Evolutionary conservation across 805 yeast species (phyloP), one percentile per base, ranked within the genome.

Genomic region (Ogataea methylovora): DNA sequence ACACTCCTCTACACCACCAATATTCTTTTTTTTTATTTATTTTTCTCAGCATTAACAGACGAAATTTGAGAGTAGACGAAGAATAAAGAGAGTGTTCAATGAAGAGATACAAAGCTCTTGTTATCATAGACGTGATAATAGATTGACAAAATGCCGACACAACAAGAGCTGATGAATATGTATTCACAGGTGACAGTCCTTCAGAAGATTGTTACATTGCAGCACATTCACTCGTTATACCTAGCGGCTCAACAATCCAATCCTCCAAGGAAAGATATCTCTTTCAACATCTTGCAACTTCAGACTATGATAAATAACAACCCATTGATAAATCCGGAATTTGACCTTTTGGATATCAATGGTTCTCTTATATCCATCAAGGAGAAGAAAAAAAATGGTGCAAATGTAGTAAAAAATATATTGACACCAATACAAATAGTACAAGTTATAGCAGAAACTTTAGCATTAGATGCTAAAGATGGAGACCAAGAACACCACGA

Each of bases 201-300:
- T 19, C 62, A 58, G 34, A 58, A 59, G 40, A 54, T 59, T 8
- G 60, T 59, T 19, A 59, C 64, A 6, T 43, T 59, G 21, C 64
- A 59, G 34, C 61, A 59, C 32, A 52, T 59, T 4, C 57, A 59
- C 32, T 57, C 62, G 14, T 44, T 58, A 33, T 59, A 51, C 37
- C 40, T 52, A 30, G 59, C 60, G 18, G 57, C 60, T 8, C 52
- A 54, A 24, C 58, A 55, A 34, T 38, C 56, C 2, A 51, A 51
- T 29, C 54, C 59, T 2, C 52, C 56, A 14, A 51, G 58, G 23
- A 50, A 48, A 29, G 60, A 55, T n/a, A 48, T 59, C 4, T 53
- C 60, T 7, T 57, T 59, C 39, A 58, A 59, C 30, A 54, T 59
- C n/a, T 42, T 57, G 19, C 61, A 57, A 33, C 39, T 59, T 18